Base-by-base conservation (phyloP, 495 filamentous ascomycete species). In the Xylaria palmicola region DNA sequence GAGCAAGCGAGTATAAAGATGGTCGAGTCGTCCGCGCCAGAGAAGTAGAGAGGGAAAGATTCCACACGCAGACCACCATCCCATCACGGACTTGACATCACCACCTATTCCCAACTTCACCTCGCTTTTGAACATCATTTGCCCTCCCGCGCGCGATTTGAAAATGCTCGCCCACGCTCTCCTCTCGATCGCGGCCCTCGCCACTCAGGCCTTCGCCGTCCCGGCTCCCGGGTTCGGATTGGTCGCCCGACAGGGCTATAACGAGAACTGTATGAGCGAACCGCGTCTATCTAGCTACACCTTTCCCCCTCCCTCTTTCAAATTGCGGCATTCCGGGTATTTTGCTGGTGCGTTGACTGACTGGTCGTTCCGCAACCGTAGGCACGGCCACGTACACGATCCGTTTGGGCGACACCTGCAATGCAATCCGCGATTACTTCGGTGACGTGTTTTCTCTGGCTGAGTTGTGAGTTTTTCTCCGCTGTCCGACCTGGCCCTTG, bases 221-320 rank as follows among this genome's bases (percentile, higher is more conserved):
- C 65, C 68, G 4, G 34, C 59, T 7, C 15, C 43, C 3, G 34
- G 36, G 4, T 19, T 27, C 9, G 51, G 48, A 12, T 32, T 69
- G 12, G 55, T 62, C 9, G 54, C 66, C 7, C 62, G 68, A 36
- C 67, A 69, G 59, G 67, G 67, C 27, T 70, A 68, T 47, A 34
- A 4, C 19, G 1, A 15, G 0, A 47, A 62, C 37, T 70, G 68
- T 68, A 60, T 24, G 67, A 27, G 40, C 10, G 19, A 34, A 32
- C 12, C 48, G n/a, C n/a, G n/a, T 13, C 29, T 20, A 34, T 51
- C 29, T n/a, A n/a, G 3, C 17, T 36, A 54, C 29, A 27, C 41
- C 15, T n/a, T n/a, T n/a, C n/a, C n/a, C n/a, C n/a, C n/a, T n/a
- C n/a, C n/a, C n/a, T n/a, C n/a, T n/a, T n/a, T n/a, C n/a, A n/a